phyloP scores from a whole-genome alignment of 2,329 filamentous ascomycete genomes.

The Dactylonectria estremocensis region DNA sequence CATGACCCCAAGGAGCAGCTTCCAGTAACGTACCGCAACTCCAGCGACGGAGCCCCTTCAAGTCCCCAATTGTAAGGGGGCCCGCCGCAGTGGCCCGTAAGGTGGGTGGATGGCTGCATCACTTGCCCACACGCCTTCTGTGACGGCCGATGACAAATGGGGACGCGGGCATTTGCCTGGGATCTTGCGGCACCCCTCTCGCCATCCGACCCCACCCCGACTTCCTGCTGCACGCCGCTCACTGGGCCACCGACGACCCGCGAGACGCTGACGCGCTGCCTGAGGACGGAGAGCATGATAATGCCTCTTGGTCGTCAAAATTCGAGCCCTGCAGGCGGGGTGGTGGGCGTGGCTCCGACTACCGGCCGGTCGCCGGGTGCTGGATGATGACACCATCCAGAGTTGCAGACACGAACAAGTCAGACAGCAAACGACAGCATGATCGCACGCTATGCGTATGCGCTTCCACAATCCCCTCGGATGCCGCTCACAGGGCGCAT shows the following conservation, averaged over 20 bases:
- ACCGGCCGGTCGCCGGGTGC: constrained; percentile 46
- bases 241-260: constrained; percentile 51
- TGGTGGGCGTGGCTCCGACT: constrained; percentile 44
- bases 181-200: constrained; percentile 29
- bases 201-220: constrained; percentile 47
- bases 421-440: neutral
- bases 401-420: constrained; percentile 28
- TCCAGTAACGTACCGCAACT: constrained; percentile 8
- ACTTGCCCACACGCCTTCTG: constrained; percentile 37
- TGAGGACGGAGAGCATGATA: constrained; percentile 27
- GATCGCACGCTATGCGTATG: neutral
- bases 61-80: neutral
- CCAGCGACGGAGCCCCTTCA: neutral
- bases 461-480: neutral
- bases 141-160: constrained; percentile 48
- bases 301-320: constrained; percentile 22
- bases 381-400: constrained; percentile 40
- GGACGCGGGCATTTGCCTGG: constrained; percentile 41
- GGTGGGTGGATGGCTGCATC: constrained; percentile 16
- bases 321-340: constrained; percentile 9
- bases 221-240: constrained; percentile 45
- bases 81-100: neutral
- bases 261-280: constrained; percentile 23
- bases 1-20: neutral
- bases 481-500: neutral